phyloP scores from a whole-genome alignment of 345 rosid genomes.

The Streptanthus diversifolius region DNA sequence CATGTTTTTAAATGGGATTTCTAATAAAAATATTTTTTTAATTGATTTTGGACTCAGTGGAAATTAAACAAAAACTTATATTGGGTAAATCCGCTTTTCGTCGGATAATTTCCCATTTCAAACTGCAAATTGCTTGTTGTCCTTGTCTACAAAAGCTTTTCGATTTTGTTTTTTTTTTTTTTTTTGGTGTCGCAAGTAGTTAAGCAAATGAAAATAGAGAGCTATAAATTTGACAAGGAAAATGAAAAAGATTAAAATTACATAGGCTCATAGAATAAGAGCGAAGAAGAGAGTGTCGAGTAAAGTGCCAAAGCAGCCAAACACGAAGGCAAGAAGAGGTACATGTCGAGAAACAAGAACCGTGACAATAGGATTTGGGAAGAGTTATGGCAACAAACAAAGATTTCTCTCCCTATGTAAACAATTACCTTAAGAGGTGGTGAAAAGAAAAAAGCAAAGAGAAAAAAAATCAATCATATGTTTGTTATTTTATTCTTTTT shows the following conservation, averaged over 20 bases:
- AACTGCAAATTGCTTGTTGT: slow-evolving; percentile 2
- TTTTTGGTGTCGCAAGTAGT: neutral
- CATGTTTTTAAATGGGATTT: slow-evolving; percentile 15
- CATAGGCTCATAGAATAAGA: slow-evolving; percentile 26
- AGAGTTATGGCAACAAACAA: slow-evolving; percentile 34
- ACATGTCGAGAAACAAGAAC: slow-evolving; percentile 11
- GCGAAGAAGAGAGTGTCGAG: slow-evolving; percentile 16
- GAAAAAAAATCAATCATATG: slow-evolving; percentile 15
- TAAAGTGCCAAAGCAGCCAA: slow-evolving; percentile 24
- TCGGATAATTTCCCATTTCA: neutral
- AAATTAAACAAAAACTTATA: neutral
- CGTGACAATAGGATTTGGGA: slow-evolving; percentile 16
- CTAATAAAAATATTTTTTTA: neutral
- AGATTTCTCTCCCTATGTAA: slow-evolving; percentile 27
- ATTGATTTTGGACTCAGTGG: slow-evolving; percentile 9
- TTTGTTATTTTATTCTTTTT: neutral
- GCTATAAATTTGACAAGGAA: neutral
- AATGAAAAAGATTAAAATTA: slow-evolving; percentile 24
- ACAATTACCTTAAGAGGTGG: slow-evolving; percentile 7
- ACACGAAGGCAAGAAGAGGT: slow-evolving; percentile 15
- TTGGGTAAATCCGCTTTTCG: neutral
- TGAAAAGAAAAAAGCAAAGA: neutral
- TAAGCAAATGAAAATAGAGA: neutral
- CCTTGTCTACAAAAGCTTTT: neutral
- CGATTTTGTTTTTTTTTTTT: neutral